Evolutionary conservation across 352 stramenopile genomes (phyloP), one percentile per base, ranked within the genome.

Genomic region (Phytophthora meadii): DNA sequence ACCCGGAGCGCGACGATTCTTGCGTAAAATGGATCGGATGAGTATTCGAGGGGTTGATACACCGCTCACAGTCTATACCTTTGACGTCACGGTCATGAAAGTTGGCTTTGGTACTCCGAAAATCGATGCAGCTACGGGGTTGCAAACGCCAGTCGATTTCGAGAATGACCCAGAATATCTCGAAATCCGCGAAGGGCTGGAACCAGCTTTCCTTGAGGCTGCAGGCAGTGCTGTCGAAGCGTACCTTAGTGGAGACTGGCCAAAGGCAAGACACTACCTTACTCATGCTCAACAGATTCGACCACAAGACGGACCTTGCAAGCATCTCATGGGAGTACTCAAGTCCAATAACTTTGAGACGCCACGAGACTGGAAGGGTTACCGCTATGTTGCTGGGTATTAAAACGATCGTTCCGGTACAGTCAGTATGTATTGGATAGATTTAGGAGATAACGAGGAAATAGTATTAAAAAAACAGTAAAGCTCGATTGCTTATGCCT

Each of bases 311-410:
- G 94, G 95, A 1, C 92, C 96, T 3, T 96, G 81, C 68, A 91
- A 95, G 65, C 80, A 89, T 40, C 79, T 99, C 22, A 96, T 98
- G 72, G 70, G 58, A 22, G 97, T 91, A 55, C 97, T 99, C 55
- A 85, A 96, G 65, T 75, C 85, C 7, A 68, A 77, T 56, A 88
- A 94, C 58, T 93, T 88, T 24, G 77, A 89, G 46, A 86, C 94
- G n/a, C 95, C 95, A n/a, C 39, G 71, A 17, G 84, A 97, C 67
- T 98, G 95, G 95, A 88, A 93, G 49, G 93, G 90, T 59, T 97
- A 97, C 58, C 88, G 90, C 54, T 89, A 86, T 69, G 77, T 98
- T n/a, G 73, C 72, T n/a, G 85, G 85, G 2, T 94, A 94, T 45
- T 94, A 73, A 67, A 46, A 17, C 22, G 22, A 22, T 22, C 22